Evolutionary conservation across 129 eudicot species (phyloP), one percentile per base, ranked within the genome.

Genomic region (Mikania micrantha): DNA sequence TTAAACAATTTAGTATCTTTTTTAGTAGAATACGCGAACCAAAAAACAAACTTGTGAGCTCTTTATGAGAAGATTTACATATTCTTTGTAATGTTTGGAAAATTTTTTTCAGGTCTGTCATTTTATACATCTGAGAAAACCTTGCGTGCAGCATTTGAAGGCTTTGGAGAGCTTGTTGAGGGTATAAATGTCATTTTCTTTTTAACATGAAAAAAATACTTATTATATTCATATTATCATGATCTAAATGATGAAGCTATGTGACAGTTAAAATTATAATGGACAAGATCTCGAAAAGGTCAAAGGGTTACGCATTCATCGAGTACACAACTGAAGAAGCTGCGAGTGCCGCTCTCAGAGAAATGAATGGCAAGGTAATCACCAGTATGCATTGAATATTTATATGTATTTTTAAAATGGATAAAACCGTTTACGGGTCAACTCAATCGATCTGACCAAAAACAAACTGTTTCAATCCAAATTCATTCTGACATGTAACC

Each of bases 71-170:
- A n/a, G n/a, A n/a, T n/a, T 28, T 53, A 54, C 10, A 24, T 53
- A 53, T 6, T 13, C 13, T 53, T 16, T 35, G 19, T 53, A 47
- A 67, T 44, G 7, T 58, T 2, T 60, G 41, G 42, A 60, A 64
- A 67, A 71, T 22, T 60, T 22, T 60, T 52, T 35, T 48, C 85
- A 88, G 98, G 98, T 66, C 60, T 93, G 71, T 93, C 98, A 38
- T 93, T 93, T 68, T 93, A 93, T 83, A 93, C 98, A 52, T 88
- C 98, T 11, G 98, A 93, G 80, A 93, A 93, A 81, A 93, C 98
- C 17, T 75, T 93, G 64, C 90, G 95, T 40, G 95, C 90, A 15
- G 98, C 98, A 67, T 93, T 88, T 70, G 95, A 93, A 80, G 90
- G 87, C 47, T 93, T 86, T 75, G 96, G 96, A 60, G 96, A 88